phyloP scores from a whole-genome alignment of 1,139 yeast species.

The Fermentozyma sake region DNA sequence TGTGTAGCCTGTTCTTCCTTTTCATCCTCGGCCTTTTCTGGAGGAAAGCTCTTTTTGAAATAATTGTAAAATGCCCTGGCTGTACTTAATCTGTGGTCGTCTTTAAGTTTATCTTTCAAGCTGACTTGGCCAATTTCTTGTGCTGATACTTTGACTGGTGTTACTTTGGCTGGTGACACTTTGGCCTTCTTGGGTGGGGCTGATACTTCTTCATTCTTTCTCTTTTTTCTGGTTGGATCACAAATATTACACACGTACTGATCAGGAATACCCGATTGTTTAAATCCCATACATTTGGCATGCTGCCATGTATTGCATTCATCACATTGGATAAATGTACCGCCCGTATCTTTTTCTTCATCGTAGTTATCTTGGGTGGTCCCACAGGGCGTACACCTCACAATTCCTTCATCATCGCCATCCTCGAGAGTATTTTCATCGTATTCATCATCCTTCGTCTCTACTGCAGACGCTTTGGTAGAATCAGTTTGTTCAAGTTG shows the following conservation, averaged over 20 bases:
- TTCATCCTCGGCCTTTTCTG: slow-evolving; percentile 25
- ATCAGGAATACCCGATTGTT: slow-evolving; percentile 23
- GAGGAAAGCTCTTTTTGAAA: slow-evolving; percentile 41
- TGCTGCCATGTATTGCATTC: slow-evolving; percentile 84
- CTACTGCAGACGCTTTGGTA: slow-evolving; percentile 1
- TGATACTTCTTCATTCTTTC: slow-evolving; percentile 3
- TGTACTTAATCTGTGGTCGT: slow-evolving; percentile 32
- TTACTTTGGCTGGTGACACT: slow-evolving; percentile 1
- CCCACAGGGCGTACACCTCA: slow-evolving; percentile 63
- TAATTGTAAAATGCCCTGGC: slow-evolving; percentile 36
- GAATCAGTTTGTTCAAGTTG: slow-evolving; percentile 7
- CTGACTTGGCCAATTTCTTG: slow-evolving; percentile 1
- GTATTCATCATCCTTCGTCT: slow-evolving; percentile 2
- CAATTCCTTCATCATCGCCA: slow-evolving; percentile 38
- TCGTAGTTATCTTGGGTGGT: slow-evolving; percentile 60
- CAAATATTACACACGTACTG: slow-evolving; percentile 32
- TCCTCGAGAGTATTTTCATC: slow-evolving; percentile 5
- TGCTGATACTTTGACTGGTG: neutral
- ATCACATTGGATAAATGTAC: slow-evolving; percentile 79
- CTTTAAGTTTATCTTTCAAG: slow-evolving; percentile 16
- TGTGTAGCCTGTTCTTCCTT: slow-evolving; percentile 26
- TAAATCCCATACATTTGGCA: slow-evolving; percentile 62
- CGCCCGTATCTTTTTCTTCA: slow-evolving; percentile 54
- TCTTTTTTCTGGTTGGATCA: slow-evolving; percentile 5
- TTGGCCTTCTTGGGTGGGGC: slow-evolving; percentile 3